Evolutionary conservation across 306 rosid genomes (phyloP), one percentile per base, ranked within the genome.

Genomic region (Cicer arietinum): DNA sequence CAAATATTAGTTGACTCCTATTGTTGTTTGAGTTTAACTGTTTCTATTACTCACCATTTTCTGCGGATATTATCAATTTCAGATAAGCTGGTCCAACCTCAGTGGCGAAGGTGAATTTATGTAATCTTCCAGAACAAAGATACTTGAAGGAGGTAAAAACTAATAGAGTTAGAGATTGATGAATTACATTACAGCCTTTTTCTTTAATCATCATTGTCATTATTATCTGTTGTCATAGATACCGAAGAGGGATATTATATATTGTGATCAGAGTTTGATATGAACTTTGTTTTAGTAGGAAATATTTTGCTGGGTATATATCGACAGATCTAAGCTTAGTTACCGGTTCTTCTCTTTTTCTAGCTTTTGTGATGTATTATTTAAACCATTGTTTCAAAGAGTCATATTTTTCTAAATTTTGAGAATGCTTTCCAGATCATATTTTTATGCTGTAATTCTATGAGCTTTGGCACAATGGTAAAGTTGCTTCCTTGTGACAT

Each of bases 71-170:
- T 78, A 35, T 45, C 44, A 65, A 57, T 86, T 82, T 71, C 85
- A 89, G 92, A 77, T 22, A 86, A 75, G 85, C 10, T 82, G 70
- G 76, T 69, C 7, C 80, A 88, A 77, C 89, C 90, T 48, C 90
- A 76, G 67, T 86, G 92, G 92, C 82, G 82, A 80, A 89, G 90
- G 82, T 89, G 87, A 86, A 72, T 76, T 61, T 79, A 50, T 13
- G 8, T 13, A 4, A 14, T 37, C 69, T 63, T 81, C 65, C 75
- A 52, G 79, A 58, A 59, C 78, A 62, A 35, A 35, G 74, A 60
- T 63, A 65, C 62, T 74, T 57, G 39, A 65, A 43, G 78, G 77
- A 57, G 85, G 79, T 81, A 70, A 50, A 84, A 64, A n/a, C 6
- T 54, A 66, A 45, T 12, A 41, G 42, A 45, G 72, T 20, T 4